A percentile compares a stretch with the other conserved stretches of the same genome.
Conservation (phyloP, 352 stramenopile genomes). For the Pythium aristosporum region DNA sequence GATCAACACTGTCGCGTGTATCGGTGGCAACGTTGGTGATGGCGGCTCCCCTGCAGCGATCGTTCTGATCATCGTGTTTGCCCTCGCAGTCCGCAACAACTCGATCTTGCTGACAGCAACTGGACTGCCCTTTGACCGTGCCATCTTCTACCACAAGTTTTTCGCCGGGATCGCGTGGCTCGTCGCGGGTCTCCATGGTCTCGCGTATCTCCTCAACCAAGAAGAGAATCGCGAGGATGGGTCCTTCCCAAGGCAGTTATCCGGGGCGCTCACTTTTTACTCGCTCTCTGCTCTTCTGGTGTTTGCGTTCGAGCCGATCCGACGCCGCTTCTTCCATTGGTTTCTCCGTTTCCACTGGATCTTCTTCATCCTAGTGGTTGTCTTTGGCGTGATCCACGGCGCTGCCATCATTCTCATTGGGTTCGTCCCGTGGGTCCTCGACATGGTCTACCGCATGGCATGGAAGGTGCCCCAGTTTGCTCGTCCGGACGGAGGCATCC, state of each 20-base stretch:
- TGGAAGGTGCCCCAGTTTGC: conserved; percentile 31
- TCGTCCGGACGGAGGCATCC: conserved; percentile 18
- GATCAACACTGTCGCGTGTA: not conserved
- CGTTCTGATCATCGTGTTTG: conserved; percentile 39
- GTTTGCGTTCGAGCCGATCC: conserved; percentile 38
- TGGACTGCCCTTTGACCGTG: conserved; percentile 50
- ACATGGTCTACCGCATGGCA: conserved; percentile 41
- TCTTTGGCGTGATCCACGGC: conserved; percentile 41
- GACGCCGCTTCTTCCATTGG: conserved; percentile 50
- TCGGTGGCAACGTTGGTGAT: not conserved
- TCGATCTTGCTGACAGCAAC: conserved; percentile 39
- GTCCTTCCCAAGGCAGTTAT: not conserved
- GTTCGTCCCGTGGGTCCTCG: conserved; percentile 34
- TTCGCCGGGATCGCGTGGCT: conserved; percentile 35
- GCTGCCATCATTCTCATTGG: conserved; percentile 35
- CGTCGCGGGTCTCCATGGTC: conserved; percentile 36
- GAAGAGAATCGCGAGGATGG: conserved; percentile 2
- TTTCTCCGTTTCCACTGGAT: conserved; percentile 54
- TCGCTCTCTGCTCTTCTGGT: conserved; percentile 35
- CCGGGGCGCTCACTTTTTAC: conserved; percentile 30
- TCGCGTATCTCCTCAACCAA: conserved; percentile 39
- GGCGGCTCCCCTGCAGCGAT: conserved; percentile 30
- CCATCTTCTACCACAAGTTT: conserved; percentile 53
- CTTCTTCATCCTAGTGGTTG: conserved; percentile 45
- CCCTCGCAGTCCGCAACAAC: conserved; percentile 52